Percentiles rank a stretch among this genome's conserved stretches.
These are phyloP conservation scores for Ceratocystis variospora DNA, from an alignment of 2,329 filamentous ascomycete species.

Conservation along the genomic window DNA sequence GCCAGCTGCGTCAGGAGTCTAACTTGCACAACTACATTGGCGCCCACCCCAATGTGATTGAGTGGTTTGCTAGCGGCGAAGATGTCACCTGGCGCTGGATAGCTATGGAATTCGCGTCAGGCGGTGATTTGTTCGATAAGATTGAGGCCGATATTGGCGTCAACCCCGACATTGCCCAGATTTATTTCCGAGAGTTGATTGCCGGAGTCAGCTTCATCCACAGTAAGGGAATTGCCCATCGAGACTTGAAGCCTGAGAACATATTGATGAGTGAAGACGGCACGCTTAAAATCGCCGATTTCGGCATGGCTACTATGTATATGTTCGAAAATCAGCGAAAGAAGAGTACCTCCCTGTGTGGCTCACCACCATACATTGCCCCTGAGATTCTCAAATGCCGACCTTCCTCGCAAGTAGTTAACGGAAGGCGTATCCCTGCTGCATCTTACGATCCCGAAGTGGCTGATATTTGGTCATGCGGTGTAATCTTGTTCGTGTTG, in stretches of 20 bases:
- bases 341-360: conserved; percentile 76
- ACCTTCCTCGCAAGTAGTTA: conserved; percentile 15
- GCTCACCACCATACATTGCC: conserved; percentile 92
- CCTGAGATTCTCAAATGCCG: conserved; percentile 65
- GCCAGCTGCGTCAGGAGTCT: conserved; percentile 86
- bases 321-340: conserved; percentile 76
- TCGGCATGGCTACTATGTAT: conserved; percentile 89
- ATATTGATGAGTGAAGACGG: conserved; percentile 76
- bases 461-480: conserved; percentile 93
- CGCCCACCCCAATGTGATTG: conserved; percentile 84
- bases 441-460: conserved; percentile 57
- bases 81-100: conserved; percentile 89
- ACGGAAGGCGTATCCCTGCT: conserved; percentile 33
- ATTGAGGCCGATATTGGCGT: conserved; percentile 96
- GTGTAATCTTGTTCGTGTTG: conserved; percentile 92
- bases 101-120: conserved; percentile 91
- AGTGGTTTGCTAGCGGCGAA: conserved; percentile 78
- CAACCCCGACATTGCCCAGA: conserved; percentile 84
- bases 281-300: conserved; percentile 87
- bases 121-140: conserved; percentile 96
- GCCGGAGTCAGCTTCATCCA: conserved; percentile 90
- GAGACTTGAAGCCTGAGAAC: conserved; percentile 89
- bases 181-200: conserved; percentile 89
- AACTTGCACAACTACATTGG: conserved; percentile 79
- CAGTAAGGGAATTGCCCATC: conserved; percentile 84